Evolutionary conservation across 495 filamentous ascomycete genomes (phyloP).

Genomic region (Daldinia bambusicola): DNA sequence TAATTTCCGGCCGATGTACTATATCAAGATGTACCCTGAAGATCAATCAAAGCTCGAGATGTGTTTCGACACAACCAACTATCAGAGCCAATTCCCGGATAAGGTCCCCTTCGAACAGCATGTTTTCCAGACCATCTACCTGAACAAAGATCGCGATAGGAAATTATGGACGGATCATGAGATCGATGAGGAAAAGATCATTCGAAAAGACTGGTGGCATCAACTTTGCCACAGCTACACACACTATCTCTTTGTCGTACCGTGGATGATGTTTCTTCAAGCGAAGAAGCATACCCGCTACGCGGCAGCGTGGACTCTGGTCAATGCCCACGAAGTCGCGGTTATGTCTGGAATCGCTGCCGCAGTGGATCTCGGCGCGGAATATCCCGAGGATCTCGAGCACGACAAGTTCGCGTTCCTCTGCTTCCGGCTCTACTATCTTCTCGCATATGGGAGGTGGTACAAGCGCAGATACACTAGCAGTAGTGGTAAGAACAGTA

Average conservation of each 20-base stretch:
- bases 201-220: slow-evolving; percentile 84
- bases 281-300: slow-evolving; percentile 73
- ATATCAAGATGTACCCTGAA: slow-evolving; percentile 72
- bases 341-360: slow-evolving; percentile 82
- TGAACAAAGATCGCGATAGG: slow-evolving; percentile 72
- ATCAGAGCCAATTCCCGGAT: slow-evolving; percentile 79
- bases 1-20: slow-evolving; percentile 84
- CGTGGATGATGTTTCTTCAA: slow-evolving; percentile 84
- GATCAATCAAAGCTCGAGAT: slow-evolving; percentile 81
- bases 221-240: slow-evolving; percentile 85
- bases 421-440: slow-evolving; percentile 55
- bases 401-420: slow-evolving; percentile 66
- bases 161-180: slow-evolving; percentile 75
- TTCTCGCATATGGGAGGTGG: slow-evolving; percentile 55
- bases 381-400: slow-evolving; percentile 63
- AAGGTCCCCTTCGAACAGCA: slow-evolving; percentile 63
- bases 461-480: slow-evolving; percentile 46
- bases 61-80: slow-evolving; percentile 87
- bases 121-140: slow-evolving; percentile 85
- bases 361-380: slow-evolving; percentile 78
- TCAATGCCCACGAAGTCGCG: slow-evolving; percentile 87
- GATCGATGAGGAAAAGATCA: slow-evolving; percentile 75
- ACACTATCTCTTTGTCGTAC: slow-evolving; percentile 80
- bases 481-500: too few species aligned
- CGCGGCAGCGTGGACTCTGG: slow-evolving; percentile 81